Conservation (phyloP, 2,329 filamentous ascomycete species). For the Kalaharituber pfeilii region DNA sequence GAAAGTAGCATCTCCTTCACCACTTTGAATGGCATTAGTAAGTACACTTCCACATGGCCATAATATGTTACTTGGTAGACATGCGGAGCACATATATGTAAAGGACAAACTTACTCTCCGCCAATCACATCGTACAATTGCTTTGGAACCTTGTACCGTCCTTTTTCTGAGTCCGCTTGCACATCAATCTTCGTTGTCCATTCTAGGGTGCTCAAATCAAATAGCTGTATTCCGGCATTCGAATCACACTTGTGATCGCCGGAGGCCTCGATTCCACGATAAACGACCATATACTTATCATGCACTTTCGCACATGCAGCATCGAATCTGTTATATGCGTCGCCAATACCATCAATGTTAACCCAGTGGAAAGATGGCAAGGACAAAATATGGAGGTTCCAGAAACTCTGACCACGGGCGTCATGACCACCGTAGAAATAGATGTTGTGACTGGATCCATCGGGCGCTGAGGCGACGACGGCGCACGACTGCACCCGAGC, state of each 20-base stretch:
- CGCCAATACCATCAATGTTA: constrained; percentile 1
- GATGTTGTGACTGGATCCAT: constrained; percentile 58
- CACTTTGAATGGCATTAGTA: too few species aligned
- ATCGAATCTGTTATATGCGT: background rate
- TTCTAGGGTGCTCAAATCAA: background rate
- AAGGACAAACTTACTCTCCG: constrained; percentile 4
- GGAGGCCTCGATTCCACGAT: background rate
- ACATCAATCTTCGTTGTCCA: constrained; percentile 2
- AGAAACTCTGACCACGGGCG: constrained; percentile 40
- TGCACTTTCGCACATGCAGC: background rate
- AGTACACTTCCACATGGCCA: too few species aligned
- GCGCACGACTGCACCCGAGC: constrained; percentile 49
- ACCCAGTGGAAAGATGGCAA: constrained; percentile 71
- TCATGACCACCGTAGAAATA: constrained; percentile 59
- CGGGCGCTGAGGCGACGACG: constrained; percentile 53
- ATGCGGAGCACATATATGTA: too few species aligned
- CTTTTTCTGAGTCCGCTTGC: background rate
- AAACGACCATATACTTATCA: background rate
- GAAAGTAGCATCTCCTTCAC: background rate
- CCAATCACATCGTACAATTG: constrained; percentile 3
- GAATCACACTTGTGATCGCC: background rate
- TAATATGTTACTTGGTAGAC: too few species aligned
- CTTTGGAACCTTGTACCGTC: constrained; percentile 3
- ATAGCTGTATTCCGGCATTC: background rate
- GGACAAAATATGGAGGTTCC: constrained; percentile 55